Base-by-base conservation (phyloP, 805 yeast species). In the Hanseniaspora pseudoguilliermondii region DNA sequence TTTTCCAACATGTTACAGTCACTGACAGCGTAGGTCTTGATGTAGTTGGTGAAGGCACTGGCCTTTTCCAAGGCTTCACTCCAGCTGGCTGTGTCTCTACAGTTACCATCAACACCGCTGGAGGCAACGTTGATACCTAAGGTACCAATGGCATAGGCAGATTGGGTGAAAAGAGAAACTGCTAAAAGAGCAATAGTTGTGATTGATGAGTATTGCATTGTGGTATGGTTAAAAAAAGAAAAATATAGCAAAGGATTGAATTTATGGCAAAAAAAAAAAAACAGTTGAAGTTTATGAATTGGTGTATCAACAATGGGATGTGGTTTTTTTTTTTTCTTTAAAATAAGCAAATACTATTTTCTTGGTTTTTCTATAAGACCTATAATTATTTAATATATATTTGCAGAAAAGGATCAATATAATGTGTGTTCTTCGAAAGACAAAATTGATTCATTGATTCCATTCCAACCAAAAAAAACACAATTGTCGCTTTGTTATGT, bases 11-110 rank as follows among this genome's bases (percentile, higher is more conserved):
- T 86, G 78, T 89, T 83, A 77, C 97, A 91, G 71, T 87, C 95
- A n/a, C 95, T 83, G 49, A 85, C 89, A 34, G 97, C 93, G 69
- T 88, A 91, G 40, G 91, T 85, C 71, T 90, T 86, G 63, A 91
- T 80, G 51, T 78, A 77, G 59, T 73, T 71, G 42, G 93, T 72
- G 73, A 85, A 80, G 48, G 73, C 62, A 53, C 79, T 71, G 62
- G 91, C 71, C 39, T 73, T 69, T 25, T 74, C 73, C 62, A 91
- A 76, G 67, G 90, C 97, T 49, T 71, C 62, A 63, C 75, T 76
- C 72, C 81, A 91, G 64, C 88, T 95, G 18, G 71, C 67, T 49
- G 86, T 75, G 57, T 79, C 64, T 72, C 89, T 90, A 77, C 96
- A 89, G 65, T 77, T 73, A 63, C 89, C 93, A 48, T 75, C 70